phyloP scores from a whole-genome alignment of 2,329 filamentous ascomycete genomes.

The Aspergillus transmontanensis region DNA sequence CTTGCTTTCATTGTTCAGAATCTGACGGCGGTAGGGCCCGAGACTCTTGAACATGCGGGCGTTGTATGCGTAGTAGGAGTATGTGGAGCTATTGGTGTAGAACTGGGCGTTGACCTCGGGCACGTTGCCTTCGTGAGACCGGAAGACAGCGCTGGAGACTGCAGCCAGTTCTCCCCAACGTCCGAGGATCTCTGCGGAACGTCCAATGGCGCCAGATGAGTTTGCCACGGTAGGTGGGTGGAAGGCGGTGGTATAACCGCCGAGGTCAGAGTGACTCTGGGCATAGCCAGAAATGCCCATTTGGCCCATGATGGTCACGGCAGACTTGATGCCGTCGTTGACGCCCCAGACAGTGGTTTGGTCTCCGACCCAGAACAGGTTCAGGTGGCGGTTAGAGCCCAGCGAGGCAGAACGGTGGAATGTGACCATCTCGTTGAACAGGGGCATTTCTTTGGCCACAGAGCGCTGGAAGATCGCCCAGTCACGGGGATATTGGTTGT shows the following conservation, averaged over 20 bases:
- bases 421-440: slow-evolving; percentile 24
- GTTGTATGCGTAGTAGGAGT: slow-evolving; percentile 40
- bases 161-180: background rate
- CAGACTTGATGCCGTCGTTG: slow-evolving; percentile 24
- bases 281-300: background rate
- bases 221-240: background rate
- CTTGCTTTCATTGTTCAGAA: background rate
- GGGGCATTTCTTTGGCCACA: slow-evolving; percentile 5
- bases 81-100: slow-evolving; percentile 38
- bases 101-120: slow-evolving; percentile 40
- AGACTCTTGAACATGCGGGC: slow-evolving; percentile 38
- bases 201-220: background rate
- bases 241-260: background rate
- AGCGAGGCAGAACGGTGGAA: slow-evolving; percentile 41
- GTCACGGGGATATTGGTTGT: background rate
- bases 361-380: slow-evolving; percentile 44
- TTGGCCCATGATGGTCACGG: background rate
- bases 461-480: background rate
- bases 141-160: background rate
- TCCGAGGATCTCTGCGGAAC: background rate
- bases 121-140: slow-evolving; percentile 43
- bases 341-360: slow-evolving; percentile 37
- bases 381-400: slow-evolving; percentile 35
- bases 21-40: slow-evolving; percentile 32
- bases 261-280: background rate